A percentile compares a stretch with the other conserved stretches of the same genome.
phyloP scores from a whole-genome alignment of 257 asterid genomes.

The Przewalskia tangutica region DNA sequence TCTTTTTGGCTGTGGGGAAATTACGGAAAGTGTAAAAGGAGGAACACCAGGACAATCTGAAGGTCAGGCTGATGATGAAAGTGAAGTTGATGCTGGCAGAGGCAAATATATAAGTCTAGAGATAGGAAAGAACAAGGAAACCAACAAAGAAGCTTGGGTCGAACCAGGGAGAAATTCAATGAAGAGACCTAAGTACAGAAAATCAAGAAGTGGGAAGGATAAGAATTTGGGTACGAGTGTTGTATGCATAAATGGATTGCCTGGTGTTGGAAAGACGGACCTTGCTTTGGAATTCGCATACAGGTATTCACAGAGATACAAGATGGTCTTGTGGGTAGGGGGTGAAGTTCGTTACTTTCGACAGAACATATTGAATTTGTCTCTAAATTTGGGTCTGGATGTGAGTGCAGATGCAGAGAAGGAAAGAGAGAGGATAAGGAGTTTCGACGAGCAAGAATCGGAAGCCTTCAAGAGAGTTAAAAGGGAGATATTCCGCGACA shows the following conservation, averaged over 20 bases:
- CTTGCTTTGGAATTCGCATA: conserved; percentile 70
- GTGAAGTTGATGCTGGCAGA: conserved; percentile 29
- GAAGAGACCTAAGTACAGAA: conserved; percentile 43
- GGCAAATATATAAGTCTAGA: conserved; percentile 46
- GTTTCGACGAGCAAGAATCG: conserved; percentile 75
- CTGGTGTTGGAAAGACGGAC: conserved; percentile 82
- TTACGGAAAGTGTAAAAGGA: conserved; percentile 19
- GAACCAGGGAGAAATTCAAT: conserved; percentile 53
- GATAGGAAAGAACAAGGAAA: conserved; percentile 50
- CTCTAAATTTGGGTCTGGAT: conserved; percentile 54
- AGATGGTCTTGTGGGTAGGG: conserved; percentile 84
- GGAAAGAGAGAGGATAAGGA: conserved; percentile 67
- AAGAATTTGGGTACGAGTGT: conserved; percentile 42
- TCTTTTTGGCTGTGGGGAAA: conserved; percentile 32
- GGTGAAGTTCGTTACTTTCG: conserved; percentile 69
- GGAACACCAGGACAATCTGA: conserved; percentile 40
- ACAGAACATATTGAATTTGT: conserved; percentile 60
- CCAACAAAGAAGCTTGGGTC: conserved; percentile 56
- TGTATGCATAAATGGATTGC: conserved; percentile 57
- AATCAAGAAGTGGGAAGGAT: conserved; percentile 45
- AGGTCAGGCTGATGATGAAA: conserved; percentile 47
- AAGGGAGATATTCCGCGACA: conserved; percentile 72
- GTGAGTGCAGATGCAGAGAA: conserved; percentile 82
- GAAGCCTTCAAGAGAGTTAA: conserved; percentile 75
- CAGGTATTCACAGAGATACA: conserved; percentile 61